Base-by-base conservation (phyloP, 2,329 filamentous ascomycete genomes). In the Fusarium xylarioides region DNA sequence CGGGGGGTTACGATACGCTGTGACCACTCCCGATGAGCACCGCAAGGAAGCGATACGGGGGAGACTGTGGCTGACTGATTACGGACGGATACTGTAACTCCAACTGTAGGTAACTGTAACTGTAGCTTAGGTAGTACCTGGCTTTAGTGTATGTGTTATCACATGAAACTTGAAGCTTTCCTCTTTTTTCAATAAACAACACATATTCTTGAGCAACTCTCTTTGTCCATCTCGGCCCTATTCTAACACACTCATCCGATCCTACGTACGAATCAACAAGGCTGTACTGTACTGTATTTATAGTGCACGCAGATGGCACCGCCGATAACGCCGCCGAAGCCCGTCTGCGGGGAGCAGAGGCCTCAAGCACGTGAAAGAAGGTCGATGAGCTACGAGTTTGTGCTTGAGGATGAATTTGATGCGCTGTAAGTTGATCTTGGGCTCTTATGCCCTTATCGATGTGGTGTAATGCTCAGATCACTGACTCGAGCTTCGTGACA, bases 391-490 rank as follows among this genome's bases (percentile, higher is more conserved):
- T 78, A 75, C 49, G 76, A 85, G 67, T 76, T 87, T 66, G 81
- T 88, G 44, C 71, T 82, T 34, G 84, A 87, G 62, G 84, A 88
- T 42, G 87, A 89, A 78, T 89, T 89, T 73, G 87, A 88, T 77
- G 86, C 86, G 49, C 80, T 89, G 87, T 89, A 80, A 74, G 86
- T 83, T 38, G 42, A 28, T 12, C 11, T 11, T 28, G 32, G 23
- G 28, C 37, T 38, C 9, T 14, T 28, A 9, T 28, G 5, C 16
- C 37, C 14, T 21, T 10, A 3, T 19, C 11, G 8, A 32, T 35
- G 18, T 26, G n/a, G 35, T 16, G 26, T 23, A 23, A 15, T 32
- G 28, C 11, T 38, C 32, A 10, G 12, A 28, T 53, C 37, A 62
- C 63, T 71, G 44, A 70, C 14, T 21, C 34, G 46, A 49, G 37